phyloP scores from a whole-genome alignment of 2,329 filamentous ascomycete genomes.

The Leptographium galeiforme region DNA sequence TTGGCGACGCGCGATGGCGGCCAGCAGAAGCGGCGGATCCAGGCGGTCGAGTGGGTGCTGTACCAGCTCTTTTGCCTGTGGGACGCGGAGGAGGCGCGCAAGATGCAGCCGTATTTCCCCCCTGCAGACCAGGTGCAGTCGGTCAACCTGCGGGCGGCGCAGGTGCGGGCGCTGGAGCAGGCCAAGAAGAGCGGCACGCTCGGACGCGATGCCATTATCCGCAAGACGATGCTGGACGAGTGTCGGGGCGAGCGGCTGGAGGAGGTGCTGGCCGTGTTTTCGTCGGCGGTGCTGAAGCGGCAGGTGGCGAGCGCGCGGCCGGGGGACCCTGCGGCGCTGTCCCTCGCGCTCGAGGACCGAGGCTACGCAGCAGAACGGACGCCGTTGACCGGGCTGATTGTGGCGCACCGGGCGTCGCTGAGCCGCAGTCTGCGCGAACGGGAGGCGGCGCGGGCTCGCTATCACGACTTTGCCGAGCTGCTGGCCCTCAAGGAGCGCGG shows the following conservation, averaged over 20 bases:
- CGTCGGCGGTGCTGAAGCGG: slow-evolving; percentile 67
- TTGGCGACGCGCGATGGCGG: slow-evolving; percentile 54
- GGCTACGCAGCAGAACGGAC: slow-evolving; percentile 41
- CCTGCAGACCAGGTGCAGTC: slow-evolving; percentile 83
- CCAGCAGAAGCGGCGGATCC: slow-evolving; percentile 69
- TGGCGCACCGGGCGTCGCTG: slow-evolving; percentile 61
- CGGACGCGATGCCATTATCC: slow-evolving; percentile 64
- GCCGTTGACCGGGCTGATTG: slow-evolving; percentile 49
- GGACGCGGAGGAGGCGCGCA: slow-evolving; percentile 70
- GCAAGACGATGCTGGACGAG: slow-evolving; percentile 94
- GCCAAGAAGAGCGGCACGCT: slow-evolving; percentile 79
- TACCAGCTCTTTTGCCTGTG: slow-evolving; percentile 76
- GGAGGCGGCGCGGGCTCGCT: slow-evolving; percentile 42
- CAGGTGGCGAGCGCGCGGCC: slow-evolving; percentile 34
- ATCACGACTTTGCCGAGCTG: slow-evolving; percentile 49
- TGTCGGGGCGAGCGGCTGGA: slow-evolving; percentile 86
- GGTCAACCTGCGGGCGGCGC: slow-evolving; percentile 71
- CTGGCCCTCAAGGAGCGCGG: slow-evolving; percentile 49
- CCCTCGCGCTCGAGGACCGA: slow-evolving; percentile 44
- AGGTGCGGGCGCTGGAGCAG: slow-evolving; percentile 69
- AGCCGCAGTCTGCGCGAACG: slow-evolving; percentile 45
- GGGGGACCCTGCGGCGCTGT: too few species aligned
- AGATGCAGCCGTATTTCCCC: slow-evolving; percentile 81
- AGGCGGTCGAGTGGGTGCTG: slow-evolving; percentile 80
- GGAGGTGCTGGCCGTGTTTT: slow-evolving; percentile 74